Base-by-base conservation (phyloP, 1,284 basidiomycete genomes). In the Cystobasidium slooffiae region DNA sequence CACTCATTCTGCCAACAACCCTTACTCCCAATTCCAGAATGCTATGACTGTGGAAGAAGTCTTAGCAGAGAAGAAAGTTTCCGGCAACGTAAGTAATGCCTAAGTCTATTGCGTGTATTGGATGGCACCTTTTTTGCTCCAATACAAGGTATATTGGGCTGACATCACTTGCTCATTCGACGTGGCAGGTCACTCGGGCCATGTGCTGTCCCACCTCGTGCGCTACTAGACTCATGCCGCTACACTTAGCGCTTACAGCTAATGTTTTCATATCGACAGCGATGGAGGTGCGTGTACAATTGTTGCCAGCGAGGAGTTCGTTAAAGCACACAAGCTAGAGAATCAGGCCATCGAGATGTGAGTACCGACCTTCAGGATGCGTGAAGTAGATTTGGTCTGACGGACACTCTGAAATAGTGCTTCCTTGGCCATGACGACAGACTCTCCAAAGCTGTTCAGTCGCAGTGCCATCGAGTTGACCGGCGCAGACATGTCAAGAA, bases 11-110 rank as follows among this genome's bases (percentile, higher is more conserved):
- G 82, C 88, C 70, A 89, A 90, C 68, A 94, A 94, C 79, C 92
- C 92, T 0, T 94, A 94, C 79, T 89, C 91, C 0, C 92, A 94
- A 80, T 94, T 94, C 83, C 87, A 88, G 16, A 86, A 89, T 78
- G 89, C 89, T 6, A 91, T 90, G 89, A 88, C 85, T 41, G 86
- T 87, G 12, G 88, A 92, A 76, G 74, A 92, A 78, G 86, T 93
- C 22, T 80, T 91, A 20, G 69, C 69, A 8, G 79, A 80, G 68
- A 78, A 78, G 77, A 73, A 72, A 43, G 75, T 79, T 37, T 76
- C 77, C 12, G 52, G 74, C 55, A 49, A 7, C 41, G 68, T 69
- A 62, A 51, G 68, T 47, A 31, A 31, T 31, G 31, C 31, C 31
- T 31, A 31, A 31, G 2, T 31, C 5, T 5, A 2, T 31, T 1